Evolutionary conservation across 805 yeast species (phyloP).

Genomic region (Candida glaebosa): DNA sequence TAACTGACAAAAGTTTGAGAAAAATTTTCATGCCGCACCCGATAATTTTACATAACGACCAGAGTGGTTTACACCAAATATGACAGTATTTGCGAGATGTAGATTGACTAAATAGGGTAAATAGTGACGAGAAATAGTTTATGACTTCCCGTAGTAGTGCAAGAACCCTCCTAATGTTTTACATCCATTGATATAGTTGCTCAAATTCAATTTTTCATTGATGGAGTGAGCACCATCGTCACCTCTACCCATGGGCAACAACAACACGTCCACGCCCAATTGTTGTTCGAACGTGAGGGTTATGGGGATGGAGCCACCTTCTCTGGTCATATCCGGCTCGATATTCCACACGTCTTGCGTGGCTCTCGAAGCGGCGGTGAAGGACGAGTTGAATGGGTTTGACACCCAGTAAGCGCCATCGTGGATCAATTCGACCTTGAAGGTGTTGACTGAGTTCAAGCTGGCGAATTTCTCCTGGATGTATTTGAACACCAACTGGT

Average conservation of each 20-base stretch:
- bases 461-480: constrained; percentile 62
- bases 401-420: constrained; percentile 97
- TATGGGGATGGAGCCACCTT: constrained; percentile 98
- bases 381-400: constrained; percentile 88
- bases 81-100: too few species aligned
- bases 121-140: too few species aligned
- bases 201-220: constrained; percentile 86
- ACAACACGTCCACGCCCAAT: constrained; percentile 77
- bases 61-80: too few species aligned
- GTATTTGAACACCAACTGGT: constrained; percentile 70
- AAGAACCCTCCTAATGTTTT: constrained; percentile 92
- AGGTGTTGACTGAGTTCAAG: constrained; percentile 73
- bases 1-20: not conserved
- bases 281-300: constrained; percentile 89
- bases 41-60: not conserved
- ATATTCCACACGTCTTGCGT: constrained; percentile 93
- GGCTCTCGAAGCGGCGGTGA: constrained; percentile 92
- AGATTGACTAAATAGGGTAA: too few species aligned
- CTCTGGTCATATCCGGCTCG: constrained; percentile 96
- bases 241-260: constrained; percentile 97
- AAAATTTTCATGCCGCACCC: constrained; percentile 1
- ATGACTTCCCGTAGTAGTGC: constrained; percentile 63
- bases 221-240: constrained; percentile 99
- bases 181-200: constrained; percentile 89
- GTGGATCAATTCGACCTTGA: constrained; percentile 74